Evolutionary conservation across 768 basidiomycete species (phyloP), one percentile per base, ranked within the genome.

Genomic region (Mycena metata): DNA sequence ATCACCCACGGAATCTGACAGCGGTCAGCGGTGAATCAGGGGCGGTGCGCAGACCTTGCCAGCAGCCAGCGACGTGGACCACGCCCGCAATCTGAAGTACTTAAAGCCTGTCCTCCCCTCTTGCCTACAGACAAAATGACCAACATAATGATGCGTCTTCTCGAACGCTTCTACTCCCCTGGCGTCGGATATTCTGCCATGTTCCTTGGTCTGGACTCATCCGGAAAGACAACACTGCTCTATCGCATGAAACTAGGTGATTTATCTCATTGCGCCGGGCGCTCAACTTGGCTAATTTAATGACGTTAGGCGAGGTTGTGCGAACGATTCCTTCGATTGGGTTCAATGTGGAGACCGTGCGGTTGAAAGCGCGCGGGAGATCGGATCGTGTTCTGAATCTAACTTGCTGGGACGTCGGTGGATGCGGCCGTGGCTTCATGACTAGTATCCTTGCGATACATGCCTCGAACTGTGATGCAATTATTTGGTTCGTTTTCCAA

Each of bases 351-450:
- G 90, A 91, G 79, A 85, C 84, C 16, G 82, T 91, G 47, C 71
- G 77, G 16, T 66, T 74, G 21, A 72, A 76, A 1, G 77, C 76
- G 1, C 41, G 69, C 21, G 41, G 61, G 6, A 71, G 81, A 54
- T 42, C 61, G 19, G 50, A 62, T 45, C 43, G 52, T 80, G 83
- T 77, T 76, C 84, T 80, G 51, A 84, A 80, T 54, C 84, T 89
- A 76, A 85, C 83, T 15, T 85, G 86, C 2, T 91, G 89, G 90
- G 90, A 91, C 77, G 79, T 89, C 62, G 90, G 90, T 7, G 89
- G 88, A 24, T 89, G 89, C 74, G 83, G 62, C 21, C 52, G 74
- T 69, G 80, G 83, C 51, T 70, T 80, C 39, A 77, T 86, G 55
- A 83, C 82, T 33, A 24, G 43, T 3, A 30, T 79, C 19, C 33